These are phyloP conservation scores for Candida tunisiensis DNA, from an alignment of 1,139 yeast species.

Conservation along the genomic window DNA sequence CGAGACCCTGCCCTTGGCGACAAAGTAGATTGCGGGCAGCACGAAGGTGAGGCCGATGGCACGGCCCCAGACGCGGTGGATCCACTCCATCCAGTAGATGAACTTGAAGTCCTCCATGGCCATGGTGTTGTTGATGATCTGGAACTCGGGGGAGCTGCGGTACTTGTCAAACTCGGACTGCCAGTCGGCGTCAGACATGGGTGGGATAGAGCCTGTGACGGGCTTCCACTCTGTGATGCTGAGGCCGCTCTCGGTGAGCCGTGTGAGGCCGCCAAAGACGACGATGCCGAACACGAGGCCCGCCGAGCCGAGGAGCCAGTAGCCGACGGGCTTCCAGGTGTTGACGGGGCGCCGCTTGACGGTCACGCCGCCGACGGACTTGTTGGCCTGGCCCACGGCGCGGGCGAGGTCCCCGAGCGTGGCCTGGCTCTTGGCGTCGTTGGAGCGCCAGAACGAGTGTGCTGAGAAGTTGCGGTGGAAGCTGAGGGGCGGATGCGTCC, in stretches of 20 bases:
- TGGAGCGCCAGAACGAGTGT: background rate
- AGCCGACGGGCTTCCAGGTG: conserved; percentile 38
- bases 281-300: conserved; percentile 89
- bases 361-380: conserved; percentile 2
- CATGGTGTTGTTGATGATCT: conserved; percentile 76
- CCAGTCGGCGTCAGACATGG: conserved; percentile 70
- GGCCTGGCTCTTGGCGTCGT: background rate
- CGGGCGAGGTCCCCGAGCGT: conserved; percentile 4
- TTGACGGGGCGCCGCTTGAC: conserved; percentile 11
- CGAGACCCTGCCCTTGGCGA: conserved; percentile 49
- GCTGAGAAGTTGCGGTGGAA: no score
- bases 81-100: conserved; percentile 96
- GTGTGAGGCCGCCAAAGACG: conserved; percentile 88
- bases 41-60: conserved; percentile 73
- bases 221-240: conserved; percentile 99
- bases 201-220: conserved; percentile 88
- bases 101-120: conserved; percentile 88
- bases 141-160: conserved; percentile 78
- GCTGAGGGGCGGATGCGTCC: no score
- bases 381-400: no score
- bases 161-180: conserved; percentile 67
- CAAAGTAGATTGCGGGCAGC: conserved; percentile 73
- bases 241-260: conserved; percentile 89
- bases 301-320: conserved; percentile 85
- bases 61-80: conserved; percentile 84